Evolutionary conservation across 116 monocot genomes (phyloP), one percentile per base, ranked within the genome.

Genomic region (Iris pallida): DNA sequence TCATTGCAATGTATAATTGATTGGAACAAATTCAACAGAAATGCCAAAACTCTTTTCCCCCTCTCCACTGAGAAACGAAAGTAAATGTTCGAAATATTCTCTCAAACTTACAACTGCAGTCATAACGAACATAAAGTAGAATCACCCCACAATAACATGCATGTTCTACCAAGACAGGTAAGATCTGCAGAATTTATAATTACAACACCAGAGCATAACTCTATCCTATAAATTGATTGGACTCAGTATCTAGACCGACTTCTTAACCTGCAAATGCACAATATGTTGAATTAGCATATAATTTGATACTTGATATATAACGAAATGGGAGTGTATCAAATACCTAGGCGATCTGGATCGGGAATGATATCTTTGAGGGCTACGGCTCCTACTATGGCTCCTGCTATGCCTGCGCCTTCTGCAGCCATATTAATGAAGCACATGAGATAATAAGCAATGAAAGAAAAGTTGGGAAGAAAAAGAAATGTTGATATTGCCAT

Each of bases 331-430:
- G 4, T 13, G 13, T 19, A 4, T 15, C n/a, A 76, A 82, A 5
- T 65, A 85, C 4, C 87, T 84, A 4, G 18, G 73, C 11, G 93
- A 88, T 19, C 69, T 77, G 1, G 90, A 95, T 62, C 75, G 69
- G 2, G 89, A 85, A 58, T 61, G 63, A 41, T 88, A 78, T 63
- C 86, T 86, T 55, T 75, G 71, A 53, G 91, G 86, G 45, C 86
- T 95, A 62, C 75, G 77, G 78, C 90, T 93, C 58, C 83, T 81
- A 40, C 88, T 85, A 7, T 54, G 79, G 75, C 93, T 94, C 74
- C 87, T 85, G 68, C 88, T 89, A 17, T 66, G 72, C 17, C 72
- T 67, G 45, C 55, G 67, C 17, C 83, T 84, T 75, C 95, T 91
- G 85, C 65, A 71, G 16, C 30, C n/a, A 56, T 20, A 53, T 49